phyloP scores from a whole-genome alignment of 1,284 basidiomycete species.

The Pholiota adiposa region DNA sequence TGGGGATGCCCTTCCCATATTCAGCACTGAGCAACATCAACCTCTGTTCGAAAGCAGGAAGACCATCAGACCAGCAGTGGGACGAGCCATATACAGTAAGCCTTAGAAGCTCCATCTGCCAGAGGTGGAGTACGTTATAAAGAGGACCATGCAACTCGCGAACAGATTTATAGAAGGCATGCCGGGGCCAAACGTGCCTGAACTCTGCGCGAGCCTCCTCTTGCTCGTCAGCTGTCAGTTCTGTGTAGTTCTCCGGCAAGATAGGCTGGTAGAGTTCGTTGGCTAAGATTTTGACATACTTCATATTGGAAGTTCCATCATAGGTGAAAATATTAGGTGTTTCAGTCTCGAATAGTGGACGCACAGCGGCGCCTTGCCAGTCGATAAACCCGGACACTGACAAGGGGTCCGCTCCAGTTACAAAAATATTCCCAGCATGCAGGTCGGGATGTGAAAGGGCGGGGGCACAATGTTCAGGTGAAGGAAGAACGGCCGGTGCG shows the following conservation, averaged over 20 bases:
- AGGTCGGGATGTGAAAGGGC: constrained; percentile 11
- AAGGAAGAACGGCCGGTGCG: constrained; percentile 1
- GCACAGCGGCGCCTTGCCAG: constrained; percentile 14
- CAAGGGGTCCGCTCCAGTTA: background rate
- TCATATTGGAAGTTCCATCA: background rate
- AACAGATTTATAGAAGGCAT: background rate
- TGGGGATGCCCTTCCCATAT: background rate
- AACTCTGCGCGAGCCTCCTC: background rate
- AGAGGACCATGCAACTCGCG: background rate
- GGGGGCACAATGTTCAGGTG: background rate
- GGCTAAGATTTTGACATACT: background rate
- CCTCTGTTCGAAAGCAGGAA: constrained; percentile 1
- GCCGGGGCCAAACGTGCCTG: background rate
- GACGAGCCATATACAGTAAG: constrained; percentile 1
- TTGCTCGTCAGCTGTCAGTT: background rate
- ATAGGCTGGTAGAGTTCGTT: background rate
- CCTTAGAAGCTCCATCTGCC: background rate
- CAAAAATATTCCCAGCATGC: constrained; percentile 6
- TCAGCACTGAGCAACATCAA: constrained; percentile 2
- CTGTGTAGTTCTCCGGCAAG: background rate
- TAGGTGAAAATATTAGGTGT: background rate
- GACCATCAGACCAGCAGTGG: constrained; percentile 4
- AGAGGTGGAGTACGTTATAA: background rate
- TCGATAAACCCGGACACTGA: constrained; percentile 3
- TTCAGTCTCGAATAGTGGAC: constrained; percentile 9